Evolutionary conservation across 1,284 basidiomycete genomes (phyloP).

Genomic region (Schizophyllum amplum): DNA sequence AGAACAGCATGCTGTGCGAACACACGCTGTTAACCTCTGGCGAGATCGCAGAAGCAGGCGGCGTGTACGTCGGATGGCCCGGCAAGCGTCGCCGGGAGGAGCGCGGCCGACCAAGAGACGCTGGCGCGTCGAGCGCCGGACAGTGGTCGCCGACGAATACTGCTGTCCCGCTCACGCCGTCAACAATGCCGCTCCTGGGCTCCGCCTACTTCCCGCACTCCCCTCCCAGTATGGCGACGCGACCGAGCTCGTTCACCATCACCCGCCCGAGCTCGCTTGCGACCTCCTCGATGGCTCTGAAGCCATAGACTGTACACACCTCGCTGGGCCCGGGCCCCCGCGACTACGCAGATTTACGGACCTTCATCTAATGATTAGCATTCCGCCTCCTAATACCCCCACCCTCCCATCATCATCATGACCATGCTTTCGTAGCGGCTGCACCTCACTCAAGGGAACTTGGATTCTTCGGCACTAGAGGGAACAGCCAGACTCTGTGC

Average conservation of each 20-base stretch:
- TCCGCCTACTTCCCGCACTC: neutral
- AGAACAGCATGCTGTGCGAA: constrained; percentile 37
- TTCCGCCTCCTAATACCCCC: neutral
- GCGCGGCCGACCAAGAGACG: constrained; percentile 2
- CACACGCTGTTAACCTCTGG: constrained; percentile 39
- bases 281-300: neutral
- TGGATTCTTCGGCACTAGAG: neutral
- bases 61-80: constrained; percentile 36
- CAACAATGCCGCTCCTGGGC: neutral
- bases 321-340: too few species aligned
- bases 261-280: neutral
- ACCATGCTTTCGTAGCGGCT: too few species aligned
- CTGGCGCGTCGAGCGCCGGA: neutral
- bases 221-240: neutral
- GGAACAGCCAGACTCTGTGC: neutral
- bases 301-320: neutral
- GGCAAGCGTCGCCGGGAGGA: constrained; percentile 16
- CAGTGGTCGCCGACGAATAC: neutral
- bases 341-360: neutral
- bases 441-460: too few species aligned
- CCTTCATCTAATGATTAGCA: neutral
- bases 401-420: neutral
- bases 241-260: neutral
- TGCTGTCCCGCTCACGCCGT: neutral
- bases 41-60: constrained; percentile 34